phyloP scores from a whole-genome alignment of 169 alveolate genomes.

The Plasmodium inui region DNA sequence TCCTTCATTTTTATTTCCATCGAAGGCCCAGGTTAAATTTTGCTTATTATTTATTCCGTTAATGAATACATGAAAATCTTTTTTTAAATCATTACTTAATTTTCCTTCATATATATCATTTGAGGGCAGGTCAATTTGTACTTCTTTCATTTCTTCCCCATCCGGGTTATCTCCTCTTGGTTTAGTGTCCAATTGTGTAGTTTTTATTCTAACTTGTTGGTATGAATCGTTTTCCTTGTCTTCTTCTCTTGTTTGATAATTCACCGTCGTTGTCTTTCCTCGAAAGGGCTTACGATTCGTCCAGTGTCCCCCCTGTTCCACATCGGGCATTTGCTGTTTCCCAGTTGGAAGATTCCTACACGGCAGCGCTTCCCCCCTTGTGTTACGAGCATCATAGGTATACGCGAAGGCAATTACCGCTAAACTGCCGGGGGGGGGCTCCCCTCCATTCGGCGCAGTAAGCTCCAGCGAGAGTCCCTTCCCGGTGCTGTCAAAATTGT shows the following conservation, averaged over 20 bases:
- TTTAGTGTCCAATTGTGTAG: neutral
- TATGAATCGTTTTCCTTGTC: neutral
- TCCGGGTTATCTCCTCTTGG: neutral
- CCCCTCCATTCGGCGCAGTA: neutral
- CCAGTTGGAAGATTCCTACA: neutral
- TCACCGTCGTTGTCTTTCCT: neutral
- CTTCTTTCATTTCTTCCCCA: neutral
- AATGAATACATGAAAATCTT: constrained; percentile 24
- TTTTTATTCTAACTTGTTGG: neutral
- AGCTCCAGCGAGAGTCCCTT: neutral
- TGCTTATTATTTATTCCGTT: constrained; percentile 52
- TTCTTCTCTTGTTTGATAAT: neutral
- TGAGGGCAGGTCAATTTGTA: neutral
- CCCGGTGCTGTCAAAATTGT: neutral
- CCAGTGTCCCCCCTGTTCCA: neutral
- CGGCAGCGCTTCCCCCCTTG: neutral
- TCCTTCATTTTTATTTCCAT: constrained; percentile 54
- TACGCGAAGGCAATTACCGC: neutral
- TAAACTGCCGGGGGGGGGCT: neutral
- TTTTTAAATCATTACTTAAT: constrained; percentile 18
- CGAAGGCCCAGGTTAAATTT: constrained; percentile 68
- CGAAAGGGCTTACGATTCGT: neutral
- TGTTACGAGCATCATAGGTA: neutral
- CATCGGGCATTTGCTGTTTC: neutral
- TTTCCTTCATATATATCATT: constrained; percentile 30